Percentiles rank a stretch among this genome's conserved stretches.
Conservation (phyloP, 306 rosid species). For the Cucumis cinereus region DNA sequence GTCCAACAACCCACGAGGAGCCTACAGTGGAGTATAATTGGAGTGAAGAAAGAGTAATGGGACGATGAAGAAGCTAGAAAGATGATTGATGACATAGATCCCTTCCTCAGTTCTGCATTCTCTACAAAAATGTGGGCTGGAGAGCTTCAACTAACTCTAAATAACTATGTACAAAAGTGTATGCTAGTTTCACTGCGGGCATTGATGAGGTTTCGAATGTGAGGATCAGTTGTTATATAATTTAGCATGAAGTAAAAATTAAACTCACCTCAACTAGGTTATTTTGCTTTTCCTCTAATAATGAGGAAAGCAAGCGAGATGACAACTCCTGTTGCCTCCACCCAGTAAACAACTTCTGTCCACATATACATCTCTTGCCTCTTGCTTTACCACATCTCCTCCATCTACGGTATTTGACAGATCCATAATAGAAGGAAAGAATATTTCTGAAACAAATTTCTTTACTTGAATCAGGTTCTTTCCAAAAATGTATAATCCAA, state of each 20-base stretch:
- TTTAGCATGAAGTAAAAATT: not conserved
- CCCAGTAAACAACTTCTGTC: slow-evolving; percentile 68
- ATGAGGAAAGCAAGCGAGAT: slow-evolving; percentile 46
- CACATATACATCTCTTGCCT: slow-evolving; percentile 48
- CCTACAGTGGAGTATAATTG: no score
- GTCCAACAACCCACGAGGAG: no score
- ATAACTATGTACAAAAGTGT: not conserved
- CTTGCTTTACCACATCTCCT: slow-evolving; percentile 47
- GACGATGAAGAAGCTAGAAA: no score
- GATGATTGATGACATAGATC: no score
- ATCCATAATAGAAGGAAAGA: slow-evolving; percentile 62
- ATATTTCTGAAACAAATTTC: slow-evolving; percentile 56
- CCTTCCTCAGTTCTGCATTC: not conserved
- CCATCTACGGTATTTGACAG: slow-evolving; percentile 67
- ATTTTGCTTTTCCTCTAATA: slow-evolving; percentile 36
- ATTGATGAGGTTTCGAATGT: not conserved
- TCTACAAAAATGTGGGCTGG: not conserved
- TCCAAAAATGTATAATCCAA: slow-evolving; percentile 72
- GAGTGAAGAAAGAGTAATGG: no score
- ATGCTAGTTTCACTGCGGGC: not conserved
- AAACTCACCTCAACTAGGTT: slow-evolving; percentile 43
- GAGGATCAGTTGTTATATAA: not conserved
- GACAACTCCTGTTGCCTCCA: slow-evolving; percentile 68
- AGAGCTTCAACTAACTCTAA: not conserved
- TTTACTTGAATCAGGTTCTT: slow-evolving; percentile 66